A percentile compares a stretch with the other conserved stretches of the same genome.
These are phyloP conservation scores for Agrocybe praecox DNA, from an alignment of 768 basidiomycete species.

Conservation along the genomic window DNA sequence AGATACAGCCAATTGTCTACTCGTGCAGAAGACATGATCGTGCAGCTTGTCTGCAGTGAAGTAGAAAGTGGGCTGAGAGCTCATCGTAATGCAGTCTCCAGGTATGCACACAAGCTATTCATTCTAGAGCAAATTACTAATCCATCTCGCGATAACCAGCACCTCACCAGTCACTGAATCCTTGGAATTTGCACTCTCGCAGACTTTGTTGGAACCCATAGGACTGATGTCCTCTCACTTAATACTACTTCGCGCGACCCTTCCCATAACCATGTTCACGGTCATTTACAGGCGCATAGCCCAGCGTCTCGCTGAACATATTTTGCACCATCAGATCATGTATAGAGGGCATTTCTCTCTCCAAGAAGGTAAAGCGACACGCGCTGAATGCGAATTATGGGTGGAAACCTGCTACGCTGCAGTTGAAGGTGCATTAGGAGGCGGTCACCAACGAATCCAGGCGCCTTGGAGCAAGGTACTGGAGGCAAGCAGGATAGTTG, in stretches of 20 bases:
- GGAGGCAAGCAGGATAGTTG: constrained; percentile 70
- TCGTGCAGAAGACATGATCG: constrained; percentile 88
- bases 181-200: constrained; percentile 50
- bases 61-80: constrained; percentile 74
- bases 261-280: constrained; percentile 61
- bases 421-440: constrained; percentile 46
- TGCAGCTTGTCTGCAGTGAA: constrained; percentile 81
- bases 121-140: too few species aligned
- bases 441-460: constrained; percentile 57
- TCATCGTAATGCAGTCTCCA: constrained; percentile 61
- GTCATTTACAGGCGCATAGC: constrained; percentile 77
- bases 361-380: constrained; percentile 61
- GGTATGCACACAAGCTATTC: too few species aligned
- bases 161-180: constrained; percentile 21
- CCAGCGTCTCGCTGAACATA: constrained; percentile 69
- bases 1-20: constrained; percentile 61
- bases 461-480: constrained; percentile 77
- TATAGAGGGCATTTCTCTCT: constrained; percentile 73
- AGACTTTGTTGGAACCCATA: constrained; percentile 75
- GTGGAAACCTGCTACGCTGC: constrained; percentile 73
- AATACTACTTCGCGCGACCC: constrained; percentile 59
- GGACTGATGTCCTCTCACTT: constrained; percentile 84
- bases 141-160: too few species aligned
- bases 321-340: constrained; percentile 81
- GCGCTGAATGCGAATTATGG: constrained; percentile 82